Conservation (phyloP, 2,329 filamentous ascomycete species). For the Lasiodiplodia sp. region DNA sequence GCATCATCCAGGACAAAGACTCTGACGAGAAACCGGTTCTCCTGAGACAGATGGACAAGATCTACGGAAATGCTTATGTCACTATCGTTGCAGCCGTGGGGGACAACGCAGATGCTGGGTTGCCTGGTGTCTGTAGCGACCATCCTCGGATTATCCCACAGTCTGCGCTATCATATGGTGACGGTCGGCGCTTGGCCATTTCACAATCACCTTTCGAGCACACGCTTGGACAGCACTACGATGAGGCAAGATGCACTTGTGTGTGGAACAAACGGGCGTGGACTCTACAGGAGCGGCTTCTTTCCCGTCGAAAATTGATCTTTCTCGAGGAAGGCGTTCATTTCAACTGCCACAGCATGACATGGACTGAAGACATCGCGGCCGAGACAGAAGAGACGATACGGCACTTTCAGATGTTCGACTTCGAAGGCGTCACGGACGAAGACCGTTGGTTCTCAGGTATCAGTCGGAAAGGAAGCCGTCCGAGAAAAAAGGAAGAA, state of each 20-base stretch:
- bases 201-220: background rate
- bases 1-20: slow-evolving; percentile 30
- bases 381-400: background rate
- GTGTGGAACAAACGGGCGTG: background rate
- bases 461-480: background rate
- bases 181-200: background rate
- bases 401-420: background rate
- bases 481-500: background rate
- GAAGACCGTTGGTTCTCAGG: slow-evolving; percentile 4
- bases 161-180: background rate
- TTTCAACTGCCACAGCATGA: background rate
- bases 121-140: slow-evolving; percentile 11
- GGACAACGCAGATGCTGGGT: slow-evolving; percentile 12
- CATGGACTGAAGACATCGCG: background rate
- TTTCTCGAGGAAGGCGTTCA: background rate
- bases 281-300: background rate
- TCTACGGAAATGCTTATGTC: slow-evolving; percentile 32
- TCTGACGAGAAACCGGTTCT: slow-evolving; percentile 12
- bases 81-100: slow-evolving; percentile 34
- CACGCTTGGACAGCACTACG: background rate
- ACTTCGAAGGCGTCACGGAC: background rate
- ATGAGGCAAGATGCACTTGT: background rate
- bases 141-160: background rate
- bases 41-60: slow-evolving; percentile 31
- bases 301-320: background rate